phyloP scores from a whole-genome alignment of 306 rosid genomes.

The Vachellia collinsii region DNA sequence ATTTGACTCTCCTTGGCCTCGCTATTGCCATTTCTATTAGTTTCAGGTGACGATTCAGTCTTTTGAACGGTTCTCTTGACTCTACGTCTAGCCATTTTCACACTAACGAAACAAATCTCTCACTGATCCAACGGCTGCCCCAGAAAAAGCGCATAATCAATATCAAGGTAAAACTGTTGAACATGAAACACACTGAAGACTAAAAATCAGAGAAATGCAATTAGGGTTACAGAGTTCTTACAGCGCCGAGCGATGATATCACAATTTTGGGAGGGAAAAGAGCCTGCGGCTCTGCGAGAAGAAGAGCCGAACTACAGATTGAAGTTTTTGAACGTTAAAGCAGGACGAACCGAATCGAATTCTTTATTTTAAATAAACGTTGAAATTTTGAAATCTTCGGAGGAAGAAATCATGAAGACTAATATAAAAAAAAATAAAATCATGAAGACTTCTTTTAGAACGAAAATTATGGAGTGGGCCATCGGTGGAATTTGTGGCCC shows the following conservation, averaged over 20 bases:
- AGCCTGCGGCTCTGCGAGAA: neutral
- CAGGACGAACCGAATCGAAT: neutral
- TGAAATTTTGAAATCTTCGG: neutral
- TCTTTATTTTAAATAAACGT: neutral
- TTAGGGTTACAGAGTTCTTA: neutral
- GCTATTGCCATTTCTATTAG: slow-evolving; percentile 18
- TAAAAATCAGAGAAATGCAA: neutral
- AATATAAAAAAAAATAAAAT: no score
- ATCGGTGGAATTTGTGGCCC: neutral
- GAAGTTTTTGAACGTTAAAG: neutral
- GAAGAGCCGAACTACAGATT: neutral
- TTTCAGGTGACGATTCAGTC: slow-evolving; percentile 27
- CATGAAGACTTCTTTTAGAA: neutral
- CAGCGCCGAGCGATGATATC: neutral
- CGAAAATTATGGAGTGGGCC: neutral
- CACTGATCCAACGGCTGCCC: slow-evolving; percentile 5
- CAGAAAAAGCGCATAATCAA: neutral
- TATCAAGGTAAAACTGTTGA: neutral
- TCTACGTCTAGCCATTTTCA: slow-evolving; percentile 61
- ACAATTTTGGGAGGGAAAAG: neutral
- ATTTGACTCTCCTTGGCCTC: slow-evolving; percentile 36
- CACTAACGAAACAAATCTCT: slow-evolving; percentile 6
- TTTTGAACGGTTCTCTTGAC: slow-evolving; percentile 43
- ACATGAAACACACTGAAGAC: neutral
- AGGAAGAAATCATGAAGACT: neutral